These are phyloP conservation scores for Barnettozyma californica DNA, from an alignment of 805 yeast species.

Conservation along the genomic window DNA sequence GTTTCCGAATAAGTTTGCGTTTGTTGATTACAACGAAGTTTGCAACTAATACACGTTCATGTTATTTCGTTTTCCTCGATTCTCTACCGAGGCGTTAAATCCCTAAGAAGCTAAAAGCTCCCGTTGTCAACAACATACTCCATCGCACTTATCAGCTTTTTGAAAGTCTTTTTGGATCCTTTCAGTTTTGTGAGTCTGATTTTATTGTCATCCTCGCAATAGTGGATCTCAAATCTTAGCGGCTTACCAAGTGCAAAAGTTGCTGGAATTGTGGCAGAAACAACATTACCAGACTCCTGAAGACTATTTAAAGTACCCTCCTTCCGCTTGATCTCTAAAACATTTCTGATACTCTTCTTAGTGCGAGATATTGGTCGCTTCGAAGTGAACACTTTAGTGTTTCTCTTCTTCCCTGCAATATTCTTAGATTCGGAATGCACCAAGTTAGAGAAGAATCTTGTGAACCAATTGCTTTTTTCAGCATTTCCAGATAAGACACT, in stretches of 20 bases:
- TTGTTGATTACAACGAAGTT: too few species aligned
- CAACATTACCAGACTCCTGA: conserved; percentile 38
- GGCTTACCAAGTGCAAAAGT: conserved; percentile 41
- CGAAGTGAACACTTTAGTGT: conserved; percentile 12
- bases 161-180: conserved; percentile 43
- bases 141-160: conserved; percentile 37
- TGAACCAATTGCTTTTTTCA: conserved; percentile 33
- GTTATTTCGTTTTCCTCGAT: too few species aligned
- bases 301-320: conserved; percentile 46
- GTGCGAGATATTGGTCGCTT: conserved; percentile 17
- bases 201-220: conserved; percentile 33
- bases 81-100: too few species aligned
- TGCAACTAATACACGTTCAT: too few species aligned
- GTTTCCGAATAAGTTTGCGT: too few species aligned
- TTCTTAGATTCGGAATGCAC: conserved; percentile 15
- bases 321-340: conserved; percentile 39
- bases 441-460: conserved; percentile 31
- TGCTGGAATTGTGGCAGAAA: conserved; percentile 44
- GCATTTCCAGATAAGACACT: conserved; percentile 17
- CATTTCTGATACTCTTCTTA: conserved; percentile 29
- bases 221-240: conserved; percentile 40
- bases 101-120: background rate
- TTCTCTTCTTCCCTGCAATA: conserved; percentile 12
- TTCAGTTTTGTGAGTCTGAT: conserved; percentile 38
- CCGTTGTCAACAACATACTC: conserved; percentile 39